phyloP scores from a whole-genome alignment of 208 protist species.

The Trypanosoma rangeli region DNA sequence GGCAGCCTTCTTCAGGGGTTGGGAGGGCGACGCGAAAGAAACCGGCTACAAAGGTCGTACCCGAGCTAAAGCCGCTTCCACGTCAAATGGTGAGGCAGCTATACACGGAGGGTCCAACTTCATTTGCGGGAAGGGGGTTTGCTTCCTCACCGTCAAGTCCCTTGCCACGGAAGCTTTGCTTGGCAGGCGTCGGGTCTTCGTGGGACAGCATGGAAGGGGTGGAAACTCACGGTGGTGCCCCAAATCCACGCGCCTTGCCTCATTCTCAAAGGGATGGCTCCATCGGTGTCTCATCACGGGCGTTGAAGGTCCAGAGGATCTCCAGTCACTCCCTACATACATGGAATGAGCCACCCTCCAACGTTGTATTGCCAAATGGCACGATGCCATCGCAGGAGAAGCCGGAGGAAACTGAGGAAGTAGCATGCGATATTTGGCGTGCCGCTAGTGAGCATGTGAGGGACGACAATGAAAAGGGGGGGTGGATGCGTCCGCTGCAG shows the following conservation, averaged over 20 bases:
- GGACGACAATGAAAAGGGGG: background rate
- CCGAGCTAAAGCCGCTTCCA: slow-evolving; percentile 11
- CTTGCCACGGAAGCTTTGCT: background rate
- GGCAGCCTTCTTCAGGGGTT: background rate
- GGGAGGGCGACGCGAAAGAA: background rate
- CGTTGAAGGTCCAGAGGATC: background rate
- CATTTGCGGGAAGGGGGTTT: background rate
- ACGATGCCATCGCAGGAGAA: background rate
- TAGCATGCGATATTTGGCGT: slow-evolving; percentile 17
- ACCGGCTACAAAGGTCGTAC: background rate
- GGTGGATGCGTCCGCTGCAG: slow-evolving; percentile 28
- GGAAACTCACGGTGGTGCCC: background rate
- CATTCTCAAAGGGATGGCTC: background rate
- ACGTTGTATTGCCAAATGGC: slow-evolving; percentile 17
- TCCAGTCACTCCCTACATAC: background rate
- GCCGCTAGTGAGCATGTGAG: background rate
- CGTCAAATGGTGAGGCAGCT: background rate
- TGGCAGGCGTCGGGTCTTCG: background rate
- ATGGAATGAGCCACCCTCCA: slow-evolving; percentile 9
- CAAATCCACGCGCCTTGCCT: background rate
- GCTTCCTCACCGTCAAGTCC: background rate
- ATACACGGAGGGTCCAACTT: slow-evolving; percentile 9
- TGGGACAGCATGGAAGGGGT: background rate
- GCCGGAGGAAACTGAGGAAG: background rate
- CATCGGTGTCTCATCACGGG: background rate